These are phyloP conservation scores for Podospora appendiculata DNA, from an alignment of 495 filamentous ascomycete species.

Conservation along the genomic window DNA sequence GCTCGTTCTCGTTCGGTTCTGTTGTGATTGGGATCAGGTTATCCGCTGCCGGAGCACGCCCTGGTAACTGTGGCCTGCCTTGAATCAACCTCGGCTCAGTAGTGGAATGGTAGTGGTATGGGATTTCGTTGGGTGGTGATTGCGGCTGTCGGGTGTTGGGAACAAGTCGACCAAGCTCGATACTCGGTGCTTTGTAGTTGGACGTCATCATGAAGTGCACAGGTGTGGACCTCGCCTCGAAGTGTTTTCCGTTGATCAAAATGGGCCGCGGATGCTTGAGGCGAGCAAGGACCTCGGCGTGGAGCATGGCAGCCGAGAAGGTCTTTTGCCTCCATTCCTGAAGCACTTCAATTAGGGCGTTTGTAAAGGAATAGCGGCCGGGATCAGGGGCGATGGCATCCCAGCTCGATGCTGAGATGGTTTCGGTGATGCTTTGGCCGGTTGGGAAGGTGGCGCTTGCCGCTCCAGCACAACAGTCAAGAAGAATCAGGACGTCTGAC, in stretches of 20 bases:
- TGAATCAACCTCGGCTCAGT: constrained; percentile 1
- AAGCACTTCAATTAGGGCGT: constrained; percentile 43
- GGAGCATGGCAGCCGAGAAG: constrained; percentile 45
- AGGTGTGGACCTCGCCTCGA: constrained; percentile 41
- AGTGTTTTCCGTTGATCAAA: constrained; percentile 39
- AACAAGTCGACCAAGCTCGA: constrained; percentile 35
- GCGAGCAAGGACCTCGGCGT: constrained; percentile 43
- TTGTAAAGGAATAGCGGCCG: constrained; percentile 44
- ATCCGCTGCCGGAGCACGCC: constrained; percentile 10
- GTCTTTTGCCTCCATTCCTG: constrained; percentile 38
- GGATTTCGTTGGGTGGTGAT: constrained; percentile 23
- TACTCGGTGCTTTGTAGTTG: constrained; percentile 43
- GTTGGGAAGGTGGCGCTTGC: constrained; percentile 42
- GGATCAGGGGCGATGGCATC: constrained; percentile 45
- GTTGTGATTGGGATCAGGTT: constrained; percentile 11
- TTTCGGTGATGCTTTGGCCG: constrained; percentile 43
- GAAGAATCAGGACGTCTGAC: constrained; percentile 44
- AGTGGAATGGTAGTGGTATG: constrained; percentile 3
- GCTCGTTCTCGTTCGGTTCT: constrained; percentile 36
- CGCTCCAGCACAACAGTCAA: constrained; percentile 47
- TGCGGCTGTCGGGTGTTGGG: constrained; percentile 19
- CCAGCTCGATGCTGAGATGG: constrained; percentile 46
- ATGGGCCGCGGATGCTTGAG: constrained; percentile 45
- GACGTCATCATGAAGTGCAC: constrained; percentile 48
- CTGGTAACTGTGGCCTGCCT: constrained; percentile 10